Base-by-base conservation (phyloP, 2,329 filamentous ascomycete species). In the Zymoseptoria ardabiliae region DNA sequence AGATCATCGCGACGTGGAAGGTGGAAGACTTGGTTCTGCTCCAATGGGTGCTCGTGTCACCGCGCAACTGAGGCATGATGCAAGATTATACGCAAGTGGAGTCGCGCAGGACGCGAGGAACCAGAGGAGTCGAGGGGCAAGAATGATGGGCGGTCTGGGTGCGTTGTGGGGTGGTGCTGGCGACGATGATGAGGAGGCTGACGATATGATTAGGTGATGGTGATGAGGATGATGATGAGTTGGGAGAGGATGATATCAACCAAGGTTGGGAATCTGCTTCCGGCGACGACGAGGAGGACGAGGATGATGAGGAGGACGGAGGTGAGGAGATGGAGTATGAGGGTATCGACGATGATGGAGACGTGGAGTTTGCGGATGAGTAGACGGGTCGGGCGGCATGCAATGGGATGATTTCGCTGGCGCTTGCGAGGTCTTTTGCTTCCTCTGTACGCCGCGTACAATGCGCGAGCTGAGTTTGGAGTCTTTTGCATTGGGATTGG, bases 41-140 rank as follows among this genome's bases (percentile, higher is more conserved):
- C 70, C 70, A 1, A 82, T 86, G 78, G 85, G 85, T 0, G 76
- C 78, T 11, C 80, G 81, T 59, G 84, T 88, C 58, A 82, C 88
- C 62, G 80, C 84, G 45, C 80, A 82, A 66, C 72, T 91, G 59
- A 75, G 77, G 50, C 73, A 77, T 25, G 74, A 76, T 62, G 74
- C 71, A 58, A 76, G 75, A 58, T 81, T 75, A 58, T 79, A 79
- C 64, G 63, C 58, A 13, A 53, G 48, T 41, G 52, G 56, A 7
- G 22, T 51, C 23, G 50, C 56, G 9, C 19, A 48, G 30, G 48
- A 55, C 23, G 51, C 51, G 4, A 52, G 54, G 17, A 51, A 56
- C 9, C 50, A 52, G 25, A 58, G 57, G 48, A 56, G 61, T 25
- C 65, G 64, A 48, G 63, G 68, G 51, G 51, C 64, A 56, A 65